Percentiles rank a stretch among this genome's conserved stretches.
phyloP scores from a whole-genome alignment of 139 green algal species.

The Yamagishiella unicocca region DNA sequence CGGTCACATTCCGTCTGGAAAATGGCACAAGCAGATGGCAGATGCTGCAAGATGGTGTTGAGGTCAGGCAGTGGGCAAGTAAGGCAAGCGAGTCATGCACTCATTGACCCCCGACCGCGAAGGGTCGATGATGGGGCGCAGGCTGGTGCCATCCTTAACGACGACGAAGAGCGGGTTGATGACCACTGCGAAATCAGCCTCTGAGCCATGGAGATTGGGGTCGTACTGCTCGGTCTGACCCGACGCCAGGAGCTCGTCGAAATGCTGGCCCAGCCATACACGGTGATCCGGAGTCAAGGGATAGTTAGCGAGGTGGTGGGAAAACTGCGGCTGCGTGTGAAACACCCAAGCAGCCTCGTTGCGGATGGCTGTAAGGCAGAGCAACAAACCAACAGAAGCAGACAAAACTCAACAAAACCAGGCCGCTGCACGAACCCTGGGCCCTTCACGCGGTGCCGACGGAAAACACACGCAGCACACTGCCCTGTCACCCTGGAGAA shows the following conservation, averaged over 20 bases:
- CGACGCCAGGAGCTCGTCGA: neutral
- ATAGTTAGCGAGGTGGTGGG: slow-evolving; percentile 1
- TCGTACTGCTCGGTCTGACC: slow-evolving; percentile 22
- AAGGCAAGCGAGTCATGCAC: slow-evolving; percentile 1
- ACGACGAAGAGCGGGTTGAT: slow-evolving; percentile 10
- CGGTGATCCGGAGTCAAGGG: neutral
- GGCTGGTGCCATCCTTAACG: neutral
- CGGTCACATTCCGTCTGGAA: slow-evolving; percentile 11
- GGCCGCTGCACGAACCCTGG: too few relatives aligned
- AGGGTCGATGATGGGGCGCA: slow-evolving; percentile 29
- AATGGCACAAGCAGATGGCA: neutral
- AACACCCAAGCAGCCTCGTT: neutral
- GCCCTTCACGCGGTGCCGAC: too few relatives aligned
- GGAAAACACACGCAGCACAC: too few relatives aligned
- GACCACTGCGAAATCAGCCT: neutral
- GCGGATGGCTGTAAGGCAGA: neutral
- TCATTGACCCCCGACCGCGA: slow-evolving; percentile 3
- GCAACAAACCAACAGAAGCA: too few relatives aligned
- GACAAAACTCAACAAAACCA: neutral
- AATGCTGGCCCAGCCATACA: neutral
- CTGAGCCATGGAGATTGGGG: neutral
- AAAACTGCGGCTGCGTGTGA: neutral
- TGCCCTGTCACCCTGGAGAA: too few relatives aligned
- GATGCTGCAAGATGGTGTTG: neutral
- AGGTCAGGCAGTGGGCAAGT: slow-evolving; percentile 31